phyloP scores from a whole-genome alignment of 2,329 filamentous ascomycete species.

The Colletotrichum spaethianum region DNA sequence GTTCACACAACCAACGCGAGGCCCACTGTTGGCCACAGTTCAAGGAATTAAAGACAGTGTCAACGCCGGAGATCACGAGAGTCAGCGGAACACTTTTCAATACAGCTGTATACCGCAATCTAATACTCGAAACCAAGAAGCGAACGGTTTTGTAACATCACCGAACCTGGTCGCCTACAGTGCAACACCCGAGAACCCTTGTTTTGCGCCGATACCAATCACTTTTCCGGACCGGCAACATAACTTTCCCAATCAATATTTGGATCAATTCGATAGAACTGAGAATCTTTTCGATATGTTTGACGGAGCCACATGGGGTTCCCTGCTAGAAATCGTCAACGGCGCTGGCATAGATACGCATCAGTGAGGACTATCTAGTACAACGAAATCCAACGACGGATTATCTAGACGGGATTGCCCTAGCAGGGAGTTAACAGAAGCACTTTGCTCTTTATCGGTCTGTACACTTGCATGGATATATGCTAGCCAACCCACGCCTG shows the following conservation, averaged over 20 bases:
- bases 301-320: constrained; percentile 38
- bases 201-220: constrained; percentile 29
- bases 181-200: neutral
- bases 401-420: neutral
- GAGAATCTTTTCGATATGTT: constrained; percentile 34
- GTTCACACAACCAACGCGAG: neutral
- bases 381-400: neutral
- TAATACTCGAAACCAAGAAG: too few relatives aligned
- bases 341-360: neutral
- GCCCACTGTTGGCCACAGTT: neutral
- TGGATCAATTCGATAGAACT: neutral
- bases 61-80: neutral
- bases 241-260: neutral
- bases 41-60: neutral
- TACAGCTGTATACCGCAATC: too few relatives aligned
- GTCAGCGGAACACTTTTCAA: neutral
- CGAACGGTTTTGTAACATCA: neutral
- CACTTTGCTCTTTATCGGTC: too few relatives aligned
- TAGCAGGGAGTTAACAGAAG: neutral
- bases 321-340: constrained; percentile 28
- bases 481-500: too few relatives aligned
- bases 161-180: neutral
- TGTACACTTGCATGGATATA: too few relatives aligned
- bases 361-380: neutral
- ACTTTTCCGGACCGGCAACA: constrained; percentile 26